phyloP scores from a whole-genome alignment of 2,329 filamentous ascomycete genomes.

The Diaporthe sp. region DNA sequence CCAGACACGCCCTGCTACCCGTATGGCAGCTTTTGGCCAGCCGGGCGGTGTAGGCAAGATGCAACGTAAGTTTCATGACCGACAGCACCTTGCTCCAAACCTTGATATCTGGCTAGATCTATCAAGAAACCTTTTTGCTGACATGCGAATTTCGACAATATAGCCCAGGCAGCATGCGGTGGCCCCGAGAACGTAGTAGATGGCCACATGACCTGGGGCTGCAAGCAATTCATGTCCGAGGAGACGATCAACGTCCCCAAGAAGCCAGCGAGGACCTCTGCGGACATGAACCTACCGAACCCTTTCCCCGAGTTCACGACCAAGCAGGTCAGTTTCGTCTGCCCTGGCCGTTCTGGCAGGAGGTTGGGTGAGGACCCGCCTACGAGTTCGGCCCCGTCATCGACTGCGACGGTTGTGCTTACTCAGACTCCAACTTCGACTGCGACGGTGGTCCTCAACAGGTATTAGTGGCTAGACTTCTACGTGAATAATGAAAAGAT shows the following conservation, averaged over 20 bases:
- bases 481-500: neutral
- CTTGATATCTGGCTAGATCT: neutral
- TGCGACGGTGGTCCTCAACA: neutral
- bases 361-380: neutral
- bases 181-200: neutral
- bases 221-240: constrained; percentile 14
- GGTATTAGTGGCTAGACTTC: neutral
- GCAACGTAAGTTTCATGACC: constrained; percentile 4
- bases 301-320: constrained; percentile 10
- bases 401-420: neutral
- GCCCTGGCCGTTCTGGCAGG: neutral
- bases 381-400: neutral
- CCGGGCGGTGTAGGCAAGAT: constrained; percentile 1
- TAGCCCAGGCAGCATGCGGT: constrained; percentile 6
- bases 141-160: neutral
- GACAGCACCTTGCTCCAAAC: neutral
- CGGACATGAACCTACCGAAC: constrained; percentile 1
- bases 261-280: neutral
- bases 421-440: neutral
- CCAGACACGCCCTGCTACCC: neutral
- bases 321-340: constrained; percentile 16
- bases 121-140: neutral
- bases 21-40: constrained; percentile 6
- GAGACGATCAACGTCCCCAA: constrained; percentile 11
- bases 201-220: constrained; percentile 13